Evolutionary conservation across 202 grass and related monocot genomes (phyloP), one percentile per base, ranked within the genome.

Genomic region (Cymbopogon flexuosus): DNA sequence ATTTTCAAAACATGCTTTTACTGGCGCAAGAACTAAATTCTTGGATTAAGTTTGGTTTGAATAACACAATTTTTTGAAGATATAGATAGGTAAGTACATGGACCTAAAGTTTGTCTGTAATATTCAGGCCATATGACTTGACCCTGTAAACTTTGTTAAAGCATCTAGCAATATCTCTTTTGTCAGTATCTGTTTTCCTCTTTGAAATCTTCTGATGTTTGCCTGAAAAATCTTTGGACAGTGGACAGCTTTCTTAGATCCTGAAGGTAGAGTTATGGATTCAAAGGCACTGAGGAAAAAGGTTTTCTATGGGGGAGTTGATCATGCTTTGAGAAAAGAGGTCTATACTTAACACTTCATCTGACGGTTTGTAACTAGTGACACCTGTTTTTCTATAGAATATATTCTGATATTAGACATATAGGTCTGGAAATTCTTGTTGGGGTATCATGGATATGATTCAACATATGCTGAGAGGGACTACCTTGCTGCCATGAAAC

Each of bases 381-480:
- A 69, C 1, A 18, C 73, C 11, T 41, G 35, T 23, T 73, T 77
- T 81, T 82, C 42, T 70, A 73, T 8, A 73, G 62, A 33, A 49
- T 79, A 22, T 70, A 66, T 79, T 64, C 13, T 84, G 34, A 88
- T 85, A 69, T 57, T 70, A 51, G 68, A 80, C n/a, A 54, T 87
- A 77, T 47, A 99, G 96, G 87, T 99, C 47, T 99, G 96, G 96
- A 99, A 95, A 85, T 93, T 96, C 77, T 79, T 99, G 76, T 86
- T 99, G 84, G 90, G 96, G 15, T 99, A 81, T 79, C 69, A 95
- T 88, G 92, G 93, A 88, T 99, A 93, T 81, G 92, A 99, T 91
- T 93, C 92, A 58, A 99, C 96, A 89, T 89, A 90, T 83, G 96
- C 92, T 59, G 96, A 99, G 88, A 95, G 96, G 69, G 88, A 96